Percentiles rank a stretch among this genome's conserved stretches.
These are phyloP conservation scores for Leccinum pellstonianum DNA, from an alignment of 768 basidiomycete species.

Conservation along the genomic window DNA sequence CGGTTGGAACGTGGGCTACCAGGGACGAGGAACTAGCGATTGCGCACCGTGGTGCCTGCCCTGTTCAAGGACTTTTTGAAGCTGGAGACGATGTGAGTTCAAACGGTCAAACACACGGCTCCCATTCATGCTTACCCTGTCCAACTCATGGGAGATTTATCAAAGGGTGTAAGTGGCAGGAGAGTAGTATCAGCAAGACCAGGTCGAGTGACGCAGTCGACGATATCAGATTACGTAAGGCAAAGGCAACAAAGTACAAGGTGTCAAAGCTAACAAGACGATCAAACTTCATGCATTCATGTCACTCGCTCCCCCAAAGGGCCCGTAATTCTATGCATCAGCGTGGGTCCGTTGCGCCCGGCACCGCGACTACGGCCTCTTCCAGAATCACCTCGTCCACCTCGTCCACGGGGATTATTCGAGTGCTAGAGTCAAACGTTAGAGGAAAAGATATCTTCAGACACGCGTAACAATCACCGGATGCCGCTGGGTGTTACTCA, in stretches of 20 bases:
- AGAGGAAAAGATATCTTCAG: neutral
- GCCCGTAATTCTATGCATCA: constrained; percentile 19
- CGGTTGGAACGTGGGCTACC: constrained; percentile 3
- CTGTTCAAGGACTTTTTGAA: constrained; percentile 94
- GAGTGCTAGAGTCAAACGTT: constrained; percentile 10
- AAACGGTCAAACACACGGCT: neutral
- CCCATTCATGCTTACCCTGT: constrained; percentile 39
- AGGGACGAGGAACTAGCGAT: constrained; percentile 10
- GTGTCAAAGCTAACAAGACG: neutral
- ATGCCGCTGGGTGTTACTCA: constrained; percentile 18
- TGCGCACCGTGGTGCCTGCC: constrained; percentile 81
- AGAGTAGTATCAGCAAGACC: neutral
- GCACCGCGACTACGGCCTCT: constrained; percentile 24
- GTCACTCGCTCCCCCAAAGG: constrained; percentile 23
- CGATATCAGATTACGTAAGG: constrained; percentile 18
- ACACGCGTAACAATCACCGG: constrained; percentile 18
- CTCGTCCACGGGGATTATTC: constrained; percentile 21
- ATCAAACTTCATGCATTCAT: constrained; percentile 4
- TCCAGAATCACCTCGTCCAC: constrained; percentile 23
- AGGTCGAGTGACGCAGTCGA: neutral
- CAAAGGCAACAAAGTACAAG: neutral
- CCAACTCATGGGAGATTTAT: constrained; percentile 46
- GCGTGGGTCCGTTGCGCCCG: constrained; percentile 16
- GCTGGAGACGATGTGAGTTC: constrained; percentile 38
- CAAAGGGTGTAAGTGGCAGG: neutral